Conservation (phyloP, 305 asterid genomes). For the Rubia peregrina region DNA sequence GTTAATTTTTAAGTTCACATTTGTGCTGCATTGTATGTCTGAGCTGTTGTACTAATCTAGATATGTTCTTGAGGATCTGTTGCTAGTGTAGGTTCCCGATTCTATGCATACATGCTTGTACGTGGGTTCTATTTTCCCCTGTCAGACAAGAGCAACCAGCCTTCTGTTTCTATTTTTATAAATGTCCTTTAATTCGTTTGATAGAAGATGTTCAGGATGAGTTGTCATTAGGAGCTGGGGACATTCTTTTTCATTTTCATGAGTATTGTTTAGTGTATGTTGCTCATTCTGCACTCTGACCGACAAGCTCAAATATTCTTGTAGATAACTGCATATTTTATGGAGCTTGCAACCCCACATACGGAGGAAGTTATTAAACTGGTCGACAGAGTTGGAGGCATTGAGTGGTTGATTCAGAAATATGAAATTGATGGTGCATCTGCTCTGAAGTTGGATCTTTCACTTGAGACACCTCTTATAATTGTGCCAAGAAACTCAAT, state of each 20-base stretch:
- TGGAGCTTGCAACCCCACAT: conserved; percentile 96
- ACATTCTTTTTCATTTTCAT: not conserved
- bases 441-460: conserved; percentile 89
- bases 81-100: not conserved
- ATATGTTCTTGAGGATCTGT: not conserved
- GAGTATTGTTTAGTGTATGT: not conserved
- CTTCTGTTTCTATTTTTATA: not conserved
- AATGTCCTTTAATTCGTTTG: not conserved
- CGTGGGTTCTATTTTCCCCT: not conserved
- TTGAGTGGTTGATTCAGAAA: conserved; percentile 95
- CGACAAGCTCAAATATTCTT: conserved; percentile 12
- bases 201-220: not conserved
- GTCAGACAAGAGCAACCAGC: not conserved
- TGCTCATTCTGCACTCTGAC: conserved; percentile 7
- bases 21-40: not conserved
- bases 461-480: conserved; percentile 83
- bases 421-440: conserved; percentile 96
- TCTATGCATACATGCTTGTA: not conserved
- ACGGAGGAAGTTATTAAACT: conserved; percentile 92
- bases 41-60: not conserved
- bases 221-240: not conserved
- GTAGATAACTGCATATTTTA: conserved; percentile 86
- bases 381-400: conserved; percentile 97
- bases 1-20: not conserved
- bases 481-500: conserved; percentile 81